These are phyloP conservation scores for Polychaeton citri DNA, from an alignment of 2,329 filamentous ascomycete genomes.

Conservation along the genomic window DNA sequence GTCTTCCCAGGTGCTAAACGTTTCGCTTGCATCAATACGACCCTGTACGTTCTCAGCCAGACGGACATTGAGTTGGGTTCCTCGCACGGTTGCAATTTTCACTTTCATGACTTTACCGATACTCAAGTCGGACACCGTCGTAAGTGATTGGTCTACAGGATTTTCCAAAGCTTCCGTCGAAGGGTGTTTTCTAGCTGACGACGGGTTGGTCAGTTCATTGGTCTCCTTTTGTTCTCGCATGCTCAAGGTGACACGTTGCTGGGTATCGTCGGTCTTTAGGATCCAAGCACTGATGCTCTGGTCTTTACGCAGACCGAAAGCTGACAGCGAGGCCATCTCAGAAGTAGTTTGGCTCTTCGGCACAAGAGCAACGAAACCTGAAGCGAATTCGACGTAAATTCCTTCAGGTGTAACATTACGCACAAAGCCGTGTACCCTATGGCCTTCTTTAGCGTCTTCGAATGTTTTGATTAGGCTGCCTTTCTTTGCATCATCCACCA, in stretches of 20 bases:
- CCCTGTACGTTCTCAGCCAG: slow-evolving; percentile 80
- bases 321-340: slow-evolving; percentile 52
- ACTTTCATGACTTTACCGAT: slow-evolving; percentile 65
- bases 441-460: slow-evolving; percentile 57
- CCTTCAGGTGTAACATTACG: slow-evolving; percentile 71
- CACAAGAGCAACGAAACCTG: slow-evolving; percentile 61
- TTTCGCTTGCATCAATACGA: slow-evolving; percentile 82
- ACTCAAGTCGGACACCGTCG: slow-evolving; percentile 56
- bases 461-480: slow-evolving; percentile 59
- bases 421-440: slow-evolving; percentile 63
- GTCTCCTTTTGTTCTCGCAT: slow-evolving; percentile 37
- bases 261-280: slow-evolving; percentile 55
- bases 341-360: slow-evolving; percentile 64
- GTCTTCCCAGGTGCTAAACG: slow-evolving; percentile 79
- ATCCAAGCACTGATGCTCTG: slow-evolving; percentile 66
- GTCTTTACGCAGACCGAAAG: slow-evolving; percentile 66
- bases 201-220: slow-evolving; percentile 26
- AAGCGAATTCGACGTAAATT: slow-evolving; percentile 79
- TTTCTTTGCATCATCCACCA: slow-evolving; percentile 62
- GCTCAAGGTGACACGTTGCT: slow-evolving; percentile 55
- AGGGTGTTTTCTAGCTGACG: slow-evolving; percentile 19
- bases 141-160: slow-evolving; percentile 51
- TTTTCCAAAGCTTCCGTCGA: slow-evolving; percentile 32
- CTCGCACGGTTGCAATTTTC: slow-evolving; percentile 70
- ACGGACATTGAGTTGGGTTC: slow-evolving; percentile 83